Conservation (phyloP, 2,329 filamentous ascomycete genomes). For the Fusarium phyllophilum region DNA sequence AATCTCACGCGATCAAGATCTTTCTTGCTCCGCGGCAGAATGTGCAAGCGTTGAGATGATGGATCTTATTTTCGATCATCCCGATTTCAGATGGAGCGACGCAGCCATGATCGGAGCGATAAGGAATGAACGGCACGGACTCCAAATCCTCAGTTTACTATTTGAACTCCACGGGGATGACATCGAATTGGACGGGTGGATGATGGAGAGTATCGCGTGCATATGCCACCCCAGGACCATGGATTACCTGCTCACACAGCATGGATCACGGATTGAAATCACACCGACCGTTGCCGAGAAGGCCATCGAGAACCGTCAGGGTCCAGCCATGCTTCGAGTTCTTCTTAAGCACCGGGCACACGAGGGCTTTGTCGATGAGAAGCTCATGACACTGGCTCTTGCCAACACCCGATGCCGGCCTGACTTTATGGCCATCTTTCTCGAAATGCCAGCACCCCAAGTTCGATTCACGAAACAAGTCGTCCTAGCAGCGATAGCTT, state of each 20-base stretch:
- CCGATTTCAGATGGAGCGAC: slow-evolving; percentile 17
- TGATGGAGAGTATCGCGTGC: slow-evolving; percentile 25
- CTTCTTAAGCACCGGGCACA: slow-evolving; percentile 22
- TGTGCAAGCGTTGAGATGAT: slow-evolving; percentile 17
- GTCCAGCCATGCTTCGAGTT: slow-evolving; percentile 24
- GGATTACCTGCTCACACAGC: slow-evolving; percentile 20
- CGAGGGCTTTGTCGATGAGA: slow-evolving; percentile 16
- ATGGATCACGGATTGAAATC: slow-evolving; percentile 14
- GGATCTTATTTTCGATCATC: slow-evolving; percentile 13
- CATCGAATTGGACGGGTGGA: slow-evolving; percentile 22
- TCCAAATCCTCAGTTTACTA: slow-evolving; percentile 7
- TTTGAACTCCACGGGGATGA: slow-evolving; percentile 8
- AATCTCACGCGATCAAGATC: slow-evolving; percentile 24
- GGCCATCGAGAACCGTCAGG: slow-evolving; percentile 26
- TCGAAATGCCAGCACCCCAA: slow-evolving; percentile 15
- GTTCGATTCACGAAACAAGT: slow-evolving; percentile 23
- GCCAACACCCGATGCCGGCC: slow-evolving; percentile 18
- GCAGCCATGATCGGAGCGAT: slow-evolving; percentile 22
- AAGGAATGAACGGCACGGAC: slow-evolving; percentile 16
- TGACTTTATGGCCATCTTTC: slow-evolving; percentile 26
- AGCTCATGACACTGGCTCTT: slow-evolving; percentile 20
- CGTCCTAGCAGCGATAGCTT: slow-evolving; percentile 16
- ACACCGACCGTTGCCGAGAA: slow-evolving; percentile 15
- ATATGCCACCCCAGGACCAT: slow-evolving; percentile 17
- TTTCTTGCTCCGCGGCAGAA: slow-evolving; percentile 20